Conservation (phyloP, 2,329 filamentous ascomycete genomes). For the Pseudogymnoascus sp. region DNA sequence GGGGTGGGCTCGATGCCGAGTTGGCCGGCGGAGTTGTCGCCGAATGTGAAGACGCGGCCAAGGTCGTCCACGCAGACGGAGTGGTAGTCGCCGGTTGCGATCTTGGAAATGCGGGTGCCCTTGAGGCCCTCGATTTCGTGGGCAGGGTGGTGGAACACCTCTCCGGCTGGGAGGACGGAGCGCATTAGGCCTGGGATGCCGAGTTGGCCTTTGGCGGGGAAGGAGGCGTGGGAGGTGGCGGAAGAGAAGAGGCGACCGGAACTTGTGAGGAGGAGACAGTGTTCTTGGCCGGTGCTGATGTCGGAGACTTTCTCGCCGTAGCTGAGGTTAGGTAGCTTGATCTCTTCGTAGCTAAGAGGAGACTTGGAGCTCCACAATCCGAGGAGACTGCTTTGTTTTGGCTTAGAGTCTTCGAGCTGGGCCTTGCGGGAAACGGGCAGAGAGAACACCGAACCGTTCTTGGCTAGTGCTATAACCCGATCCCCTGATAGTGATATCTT, state of each 20-base stretch:
- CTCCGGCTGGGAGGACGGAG: conserved; percentile 65
- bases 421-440: conserved; percentile 69
- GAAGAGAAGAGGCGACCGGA: conserved; percentile 81
- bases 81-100: conserved; percentile 82
- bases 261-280: conserved; percentile 77
- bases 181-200: conserved; percentile 79
- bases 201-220: conserved; percentile 77
- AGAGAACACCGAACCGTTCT: conserved; percentile 74
- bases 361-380: conserved; percentile 61
- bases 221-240: conserved; percentile 71
- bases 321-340: conserved; percentile 57
- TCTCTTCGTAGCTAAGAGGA: conserved; percentile 61
- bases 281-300: conserved; percentile 73
- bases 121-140: conserved; percentile 70
- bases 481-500: conserved; percentile 74
- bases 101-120: conserved; percentile 62
- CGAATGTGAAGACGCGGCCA: conserved; percentile 77
- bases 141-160: conserved; percentile 63
- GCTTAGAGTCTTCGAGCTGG: conserved; percentile 58
- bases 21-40: conserved; percentile 88
- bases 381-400: conserved; percentile 59
- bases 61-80: conserved; percentile 69
- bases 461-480: conserved; percentile 71
- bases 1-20: conserved; percentile 69
- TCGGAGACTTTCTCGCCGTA: conserved; percentile 68